Percentiles rank a stretch among this genome's conserved stretches.
phyloP scores from a whole-genome alignment of 768 basidiomycete species.

The Phaffia tasmanica region DNA sequence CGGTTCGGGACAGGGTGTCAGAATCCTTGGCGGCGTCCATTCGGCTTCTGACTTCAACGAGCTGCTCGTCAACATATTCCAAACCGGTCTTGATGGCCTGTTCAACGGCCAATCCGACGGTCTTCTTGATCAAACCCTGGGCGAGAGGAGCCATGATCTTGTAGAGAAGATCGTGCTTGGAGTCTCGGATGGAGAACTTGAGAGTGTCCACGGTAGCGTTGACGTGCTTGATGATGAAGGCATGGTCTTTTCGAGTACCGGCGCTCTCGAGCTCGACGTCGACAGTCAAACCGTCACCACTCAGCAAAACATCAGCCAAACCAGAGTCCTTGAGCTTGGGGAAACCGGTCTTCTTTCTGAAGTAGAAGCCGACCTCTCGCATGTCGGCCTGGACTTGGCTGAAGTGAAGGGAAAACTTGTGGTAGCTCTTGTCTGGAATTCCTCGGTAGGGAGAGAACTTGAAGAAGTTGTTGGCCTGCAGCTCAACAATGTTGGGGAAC shows the following conservation, averaged over 20 bases:
- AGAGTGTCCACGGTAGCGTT: slow-evolving; percentile 64
- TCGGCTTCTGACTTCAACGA: slow-evolving; percentile 58
- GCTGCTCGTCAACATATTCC: slow-evolving; percentile 78
- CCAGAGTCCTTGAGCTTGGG: slow-evolving; percentile 66
- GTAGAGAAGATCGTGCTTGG: slow-evolving; percentile 61
- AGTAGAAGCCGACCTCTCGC: slow-evolving; percentile 85
- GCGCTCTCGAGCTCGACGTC: slow-evolving; percentile 41
- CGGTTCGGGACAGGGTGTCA: slow-evolving; percentile 42
- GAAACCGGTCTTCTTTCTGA: slow-evolving; percentile 65
- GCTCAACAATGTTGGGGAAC: slow-evolving; percentile 51
- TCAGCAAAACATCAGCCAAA: slow-evolving; percentile 71
- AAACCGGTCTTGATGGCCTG: slow-evolving; percentile 67
- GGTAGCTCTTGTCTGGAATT: slow-evolving; percentile 48
- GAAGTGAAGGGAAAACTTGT: slow-evolving; percentile 63
- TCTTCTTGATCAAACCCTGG: slow-evolving; percentile 59
- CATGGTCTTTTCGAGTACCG: slow-evolving; percentile 35
- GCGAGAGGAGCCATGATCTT: slow-evolving; percentile 24
- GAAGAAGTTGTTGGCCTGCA: slow-evolving; percentile 68
- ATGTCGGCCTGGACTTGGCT: slow-evolving; percentile 81
- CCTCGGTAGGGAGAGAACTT: slow-evolving; percentile 68
- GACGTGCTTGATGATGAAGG: slow-evolving; percentile 39
- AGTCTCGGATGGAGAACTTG: slow-evolving; percentile 81
- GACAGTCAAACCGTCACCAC: slow-evolving; percentile 67
- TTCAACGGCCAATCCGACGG: slow-evolving; percentile 51
- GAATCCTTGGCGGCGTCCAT: slow-evolving; percentile 47